These are phyloP conservation scores for Phytophthora citricola DNA, from an alignment of 352 stramenopile species.

Conservation along the genomic window DNA sequence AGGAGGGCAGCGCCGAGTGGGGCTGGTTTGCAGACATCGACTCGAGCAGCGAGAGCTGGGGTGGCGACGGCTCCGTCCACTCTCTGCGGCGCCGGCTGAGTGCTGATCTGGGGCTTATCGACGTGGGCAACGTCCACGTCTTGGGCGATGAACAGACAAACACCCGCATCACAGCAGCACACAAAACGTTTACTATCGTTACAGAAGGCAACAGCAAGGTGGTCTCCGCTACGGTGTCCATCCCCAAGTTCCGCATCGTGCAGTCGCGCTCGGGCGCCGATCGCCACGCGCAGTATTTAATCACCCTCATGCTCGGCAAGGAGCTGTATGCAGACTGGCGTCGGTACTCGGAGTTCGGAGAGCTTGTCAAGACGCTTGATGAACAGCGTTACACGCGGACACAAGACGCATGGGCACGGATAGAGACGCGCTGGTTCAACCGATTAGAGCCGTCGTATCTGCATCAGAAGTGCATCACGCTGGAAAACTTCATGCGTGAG, in stretches of 20 bases:
- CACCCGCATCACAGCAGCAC: conserved; percentile 80
- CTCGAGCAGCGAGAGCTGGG: conserved; percentile 85
- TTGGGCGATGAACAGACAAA: conserved; percentile 87
- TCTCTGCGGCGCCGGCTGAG: conserved; percentile 72
- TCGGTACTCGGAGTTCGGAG: conserved; percentile 89
- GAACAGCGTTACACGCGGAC: conserved; percentile 62
- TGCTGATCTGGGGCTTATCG: conserved; percentile 74
- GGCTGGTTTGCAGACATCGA: conserved; percentile 91
- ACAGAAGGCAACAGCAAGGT: conserved; percentile 83
- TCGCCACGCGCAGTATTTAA: conserved; percentile 88
- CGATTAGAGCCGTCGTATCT: conserved; percentile 86
- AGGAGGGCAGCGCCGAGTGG: conserved; percentile 86
- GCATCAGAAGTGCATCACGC: conserved; percentile 89
- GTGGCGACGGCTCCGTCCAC: conserved; percentile 68
- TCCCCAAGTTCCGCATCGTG: conserved; percentile 90
- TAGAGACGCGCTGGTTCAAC: conserved; percentile 91
- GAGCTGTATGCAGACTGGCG: conserved; percentile 89
- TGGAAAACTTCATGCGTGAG: conserved; percentile 90
- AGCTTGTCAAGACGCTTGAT: conserved; percentile 83
- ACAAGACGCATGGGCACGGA: conserved; percentile 70
- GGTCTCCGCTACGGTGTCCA: conserved; percentile 79
- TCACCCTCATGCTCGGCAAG: conserved; percentile 88
- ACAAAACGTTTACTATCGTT: conserved; percentile 87
- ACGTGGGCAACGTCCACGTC: conserved; percentile 72
- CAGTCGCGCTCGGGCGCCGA: conserved; percentile 82